Evolutionary conservation across 2,329 filamentous ascomycete species (phyloP), one percentile per base, ranked within the genome.

Genomic region (Teratosphaeriaceae sp.): DNA sequence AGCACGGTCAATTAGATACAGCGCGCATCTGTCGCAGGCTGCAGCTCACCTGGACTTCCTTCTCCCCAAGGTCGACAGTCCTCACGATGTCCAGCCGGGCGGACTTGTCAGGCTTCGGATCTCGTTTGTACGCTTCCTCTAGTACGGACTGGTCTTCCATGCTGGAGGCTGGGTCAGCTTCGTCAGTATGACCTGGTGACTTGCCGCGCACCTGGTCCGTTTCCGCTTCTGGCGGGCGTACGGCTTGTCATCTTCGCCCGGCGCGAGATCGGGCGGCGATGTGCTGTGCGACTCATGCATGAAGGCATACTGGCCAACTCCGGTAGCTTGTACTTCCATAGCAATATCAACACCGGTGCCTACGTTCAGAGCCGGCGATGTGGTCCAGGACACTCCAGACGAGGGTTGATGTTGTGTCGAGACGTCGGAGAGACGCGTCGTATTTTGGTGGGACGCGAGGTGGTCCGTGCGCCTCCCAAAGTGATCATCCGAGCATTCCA

Each of bases 21-120:
- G 19, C 13, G 3, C 15, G 20, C 19, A 18, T n/a, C 8, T 5
- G n/a, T 20, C n/a, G n/a, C 8, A 23, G 5, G 7, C n/a, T 15
- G 4, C 7, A 65, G 3, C 82, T 65, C 70, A 95, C 90, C 80
- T 96, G 90, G 27, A 96, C 88, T 71, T 96, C 89, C 66, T 95
- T 96, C 70, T 96, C 89, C 53, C 86, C 90, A 50, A 97, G 75
- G 19, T 86, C 84, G 48, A 96, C 88, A 65, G 82, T 85, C 67
- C 79, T 78, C 47, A 94, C 87, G 51, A 97, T 88, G 45, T 83
- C 82, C 36, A 86, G 76, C 68, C 90, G 86, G 65, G 87, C 84
- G 43, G 81, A 76, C 68, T 94, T 96, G 70, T 95, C 89, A 24
- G 90, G 90, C 65, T 95, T 96, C 5, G 87, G 79, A 63, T 96